A percentile compares a stretch with the other conserved stretches of the same genome.
Conservation (phyloP, 805 yeast species). For the Cyberlindnera veronae region DNA sequence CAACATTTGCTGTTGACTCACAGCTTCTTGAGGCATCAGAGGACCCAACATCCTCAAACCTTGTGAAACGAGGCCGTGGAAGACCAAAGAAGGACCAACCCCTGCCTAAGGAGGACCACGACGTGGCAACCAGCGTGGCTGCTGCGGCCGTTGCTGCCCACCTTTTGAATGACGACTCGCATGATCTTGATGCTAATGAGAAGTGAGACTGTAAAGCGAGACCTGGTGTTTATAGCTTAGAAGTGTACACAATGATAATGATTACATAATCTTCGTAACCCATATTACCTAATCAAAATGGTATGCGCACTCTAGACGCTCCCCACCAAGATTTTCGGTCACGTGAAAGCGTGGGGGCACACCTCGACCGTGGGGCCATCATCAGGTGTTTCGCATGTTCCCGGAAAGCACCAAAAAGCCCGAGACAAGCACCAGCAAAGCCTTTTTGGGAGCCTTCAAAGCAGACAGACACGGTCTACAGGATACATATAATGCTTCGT, state of each 20-base stretch:
- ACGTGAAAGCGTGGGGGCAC: neutral
- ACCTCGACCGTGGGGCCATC: neutral
- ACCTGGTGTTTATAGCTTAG: no score
- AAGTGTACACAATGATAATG: no score
- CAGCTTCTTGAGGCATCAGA: conserved; percentile 1
- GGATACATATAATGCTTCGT: neutral
- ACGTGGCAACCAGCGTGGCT: conserved; percentile 11
- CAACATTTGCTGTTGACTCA: conserved; percentile 10
- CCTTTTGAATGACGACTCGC: conserved; percentile 2
- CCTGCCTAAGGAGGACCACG: conserved; percentile 6
- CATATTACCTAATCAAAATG: no score
- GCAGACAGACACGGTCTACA: neutral
- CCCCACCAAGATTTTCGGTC: neutral
- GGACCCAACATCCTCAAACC: neutral
- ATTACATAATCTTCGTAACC: neutral
- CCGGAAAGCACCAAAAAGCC: neutral
- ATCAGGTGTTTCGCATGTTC: neutral
- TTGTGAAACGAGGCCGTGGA: conserved; percentile 14
- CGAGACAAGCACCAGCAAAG: neutral
- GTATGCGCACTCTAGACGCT: no score
- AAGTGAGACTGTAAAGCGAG: no score
- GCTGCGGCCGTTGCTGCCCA: conserved; percentile 16
- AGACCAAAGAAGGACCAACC: conserved; percentile 15
- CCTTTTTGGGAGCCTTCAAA: neutral
- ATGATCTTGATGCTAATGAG: no score